phyloP scores from a whole-genome alignment of 495 filamentous ascomycete genomes.

The Acidiella bohemica region DNA sequence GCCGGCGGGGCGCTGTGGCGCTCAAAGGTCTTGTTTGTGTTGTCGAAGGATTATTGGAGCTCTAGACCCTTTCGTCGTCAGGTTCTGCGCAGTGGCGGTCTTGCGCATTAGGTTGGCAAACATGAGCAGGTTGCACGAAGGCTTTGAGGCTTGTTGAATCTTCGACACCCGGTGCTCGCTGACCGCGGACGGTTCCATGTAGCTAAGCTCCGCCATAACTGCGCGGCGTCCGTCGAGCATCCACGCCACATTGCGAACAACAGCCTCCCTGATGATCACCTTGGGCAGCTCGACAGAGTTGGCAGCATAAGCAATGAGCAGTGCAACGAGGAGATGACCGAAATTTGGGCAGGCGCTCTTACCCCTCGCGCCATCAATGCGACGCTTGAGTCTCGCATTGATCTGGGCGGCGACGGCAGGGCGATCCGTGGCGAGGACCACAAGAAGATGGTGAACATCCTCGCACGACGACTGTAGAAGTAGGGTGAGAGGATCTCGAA shows the following conservation, averaged over 20 bases:
- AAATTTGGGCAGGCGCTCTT: slow-evolving; percentile 36
- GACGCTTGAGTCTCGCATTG: slow-evolving; percentile 25
- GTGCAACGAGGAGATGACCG: slow-evolving; percentile 35
- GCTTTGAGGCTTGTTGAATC: slow-evolving; percentile 35
- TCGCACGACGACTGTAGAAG: too few relatives aligned
- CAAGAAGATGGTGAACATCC: slow-evolving; percentile 39
- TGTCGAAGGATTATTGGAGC: slow-evolving; percentile 18
- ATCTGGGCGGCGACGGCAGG: slow-evolving; percentile 13
- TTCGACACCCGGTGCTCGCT: slow-evolving; percentile 36
- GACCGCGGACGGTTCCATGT: slow-evolving; percentile 30
- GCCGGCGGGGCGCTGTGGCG: slow-evolving; percentile 35
- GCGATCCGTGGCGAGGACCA: slow-evolving; percentile 27
- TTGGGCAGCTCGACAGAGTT: slow-evolving; percentile 31
- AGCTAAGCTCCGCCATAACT: slow-evolving; percentile 33
- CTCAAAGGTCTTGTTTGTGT: slow-evolving; percentile 35
- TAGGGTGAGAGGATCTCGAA: too few relatives aligned
- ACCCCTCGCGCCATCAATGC: slow-evolving; percentile 28
- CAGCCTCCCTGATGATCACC: slow-evolving; percentile 36
- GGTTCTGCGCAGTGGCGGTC: slow-evolving; percentile 24
- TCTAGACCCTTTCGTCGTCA: neutral
- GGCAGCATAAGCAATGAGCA: slow-evolving; percentile 34
- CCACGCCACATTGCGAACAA: slow-evolving; percentile 40
- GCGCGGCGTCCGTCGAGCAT: slow-evolving; percentile 34
- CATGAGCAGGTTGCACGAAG: slow-evolving; percentile 39
- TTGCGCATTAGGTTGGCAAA: slow-evolving; percentile 38